Evolutionary conservation across 169 alveolate genomes (phyloP).

Genomic region (Plasmodium gaboni): DNA sequence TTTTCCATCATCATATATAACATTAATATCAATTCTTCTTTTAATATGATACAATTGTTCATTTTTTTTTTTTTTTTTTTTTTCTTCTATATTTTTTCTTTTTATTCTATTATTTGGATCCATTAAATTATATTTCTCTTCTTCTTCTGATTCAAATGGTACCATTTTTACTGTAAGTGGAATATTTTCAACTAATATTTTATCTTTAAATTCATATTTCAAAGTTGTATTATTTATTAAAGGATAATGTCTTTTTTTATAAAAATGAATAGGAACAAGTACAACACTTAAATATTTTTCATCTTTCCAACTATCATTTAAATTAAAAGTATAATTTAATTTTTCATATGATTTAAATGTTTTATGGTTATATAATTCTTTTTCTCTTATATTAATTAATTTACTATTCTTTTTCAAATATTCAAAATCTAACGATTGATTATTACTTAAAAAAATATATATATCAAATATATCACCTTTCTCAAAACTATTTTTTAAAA

Average conservation of each 20-base stretch:
- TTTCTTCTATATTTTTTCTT: conserved; percentile 14
- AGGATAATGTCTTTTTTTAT: conserved; percentile 32
- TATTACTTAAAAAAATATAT: conserved; percentile 74
- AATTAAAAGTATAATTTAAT: conserved; percentile 21
- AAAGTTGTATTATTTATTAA: conserved; percentile 20
- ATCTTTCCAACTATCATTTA: conserved; percentile 71
- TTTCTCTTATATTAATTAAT: conserved; percentile 70
- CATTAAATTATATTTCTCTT: conserved; percentile 62
- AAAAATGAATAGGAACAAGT: conserved; percentile 51
- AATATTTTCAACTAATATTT: conserved; percentile 67
- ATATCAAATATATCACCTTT: conserved; percentile 79
- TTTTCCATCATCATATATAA: conserved; percentile 70
- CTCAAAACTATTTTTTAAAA: conserved; percentile 71
- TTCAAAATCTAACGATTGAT: conserved; percentile 74
- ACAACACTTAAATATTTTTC: conserved; percentile 67
- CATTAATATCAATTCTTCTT: conserved; percentile 78
- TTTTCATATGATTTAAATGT: conserved; percentile 39
- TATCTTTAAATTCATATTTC: conserved; percentile 32
- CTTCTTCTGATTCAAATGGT: conserved; percentile 53
- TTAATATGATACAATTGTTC: conserved; percentile 78
- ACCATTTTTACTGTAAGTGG: conserved; percentile 66
- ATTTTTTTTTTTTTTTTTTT: conserved; percentile 6
- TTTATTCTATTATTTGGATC: neutral
- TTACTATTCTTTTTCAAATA: conserved; percentile 57
- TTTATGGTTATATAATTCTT: conserved; percentile 50